Evolutionary conservation across 257 asterid genomes (phyloP).

Genomic region (Solanum ossicruentum): DNA sequence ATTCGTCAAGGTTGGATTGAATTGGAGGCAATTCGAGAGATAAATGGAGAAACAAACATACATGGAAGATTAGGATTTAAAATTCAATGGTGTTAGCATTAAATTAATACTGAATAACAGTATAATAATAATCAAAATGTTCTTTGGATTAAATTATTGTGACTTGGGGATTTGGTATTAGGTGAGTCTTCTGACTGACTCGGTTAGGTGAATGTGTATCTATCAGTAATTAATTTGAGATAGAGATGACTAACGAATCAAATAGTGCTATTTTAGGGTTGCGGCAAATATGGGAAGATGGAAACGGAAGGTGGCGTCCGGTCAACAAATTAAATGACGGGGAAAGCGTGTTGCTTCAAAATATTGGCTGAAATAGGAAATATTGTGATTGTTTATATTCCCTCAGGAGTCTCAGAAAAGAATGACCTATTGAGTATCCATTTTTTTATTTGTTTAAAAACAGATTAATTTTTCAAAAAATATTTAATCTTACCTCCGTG

Average conservation of each 20-base stretch:
- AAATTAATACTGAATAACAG: neutral
- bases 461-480: no score
- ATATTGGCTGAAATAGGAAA: no score
- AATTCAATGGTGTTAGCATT: neutral
- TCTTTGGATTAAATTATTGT: neutral
- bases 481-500: no score
- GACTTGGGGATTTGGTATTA: neutral
- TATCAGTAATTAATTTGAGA: neutral
- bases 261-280: neutral
- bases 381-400: no score
- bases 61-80: neutral
- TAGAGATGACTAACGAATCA: neutral
- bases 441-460: no score
- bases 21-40: constrained; percentile 5
- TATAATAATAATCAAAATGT: neutral
- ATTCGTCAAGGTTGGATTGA: constrained; percentile 13
- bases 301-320: neutral
- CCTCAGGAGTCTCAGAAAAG: no score
- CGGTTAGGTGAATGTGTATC: neutral
- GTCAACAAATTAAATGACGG: neutral
- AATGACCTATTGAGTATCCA: no score
- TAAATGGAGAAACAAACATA: constrained; percentile 17
- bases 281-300: neutral
- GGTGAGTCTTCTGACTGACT: neutral
- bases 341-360: no score